Evolutionary conservation across 768 basidiomycete genomes (phyloP).

Genomic region (Pholiota microspora): DNA sequence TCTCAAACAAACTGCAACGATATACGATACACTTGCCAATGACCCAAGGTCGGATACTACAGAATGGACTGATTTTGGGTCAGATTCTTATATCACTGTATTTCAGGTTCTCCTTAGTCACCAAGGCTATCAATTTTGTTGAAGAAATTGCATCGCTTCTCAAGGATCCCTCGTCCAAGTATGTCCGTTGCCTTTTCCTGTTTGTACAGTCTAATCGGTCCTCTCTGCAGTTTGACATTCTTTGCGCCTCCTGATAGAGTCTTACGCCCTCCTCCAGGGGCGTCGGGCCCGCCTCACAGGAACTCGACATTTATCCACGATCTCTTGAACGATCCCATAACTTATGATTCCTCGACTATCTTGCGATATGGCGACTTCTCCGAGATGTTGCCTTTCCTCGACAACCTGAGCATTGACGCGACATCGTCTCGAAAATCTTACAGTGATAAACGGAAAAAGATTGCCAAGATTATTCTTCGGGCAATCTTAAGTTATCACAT

Average conservation of each 20-base stretch:
- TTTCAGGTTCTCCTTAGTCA: conserved; percentile 37
- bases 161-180: conserved; percentile 38
- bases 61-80: neutral
- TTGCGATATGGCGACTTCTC: conserved; percentile 4
- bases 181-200: conserved; percentile 4
- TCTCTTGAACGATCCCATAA: neutral
- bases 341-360: too few relatives aligned
- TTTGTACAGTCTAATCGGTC: neutral
- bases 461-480: conserved; percentile 52
- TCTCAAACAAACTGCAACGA: conserved; percentile 10
- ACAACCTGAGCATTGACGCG: too few relatives aligned
- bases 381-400: conserved; percentile 29
- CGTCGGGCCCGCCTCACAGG: conserved; percentile 1
- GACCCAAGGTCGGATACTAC: conserved; percentile 16
- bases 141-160: conserved; percentile 35
- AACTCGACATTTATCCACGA: neutral
- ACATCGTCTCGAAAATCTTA: conserved; percentile 14
- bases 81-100: neutral
- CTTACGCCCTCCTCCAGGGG: conserved; percentile 26
- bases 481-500: conserved; percentile 59
- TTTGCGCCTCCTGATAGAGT: conserved; percentile 50
- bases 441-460: conserved; percentile 47
- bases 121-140: conserved; percentile 38
- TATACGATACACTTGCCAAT: conserved; percentile 20
- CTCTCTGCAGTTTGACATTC: conserved; percentile 43